Percentiles rank a stretch among this genome's conserved stretches.
Evolutionary conservation across 2,329 filamentous ascomycete species (phyloP).

Genomic region (Fusarium decemcellulare): DNA sequence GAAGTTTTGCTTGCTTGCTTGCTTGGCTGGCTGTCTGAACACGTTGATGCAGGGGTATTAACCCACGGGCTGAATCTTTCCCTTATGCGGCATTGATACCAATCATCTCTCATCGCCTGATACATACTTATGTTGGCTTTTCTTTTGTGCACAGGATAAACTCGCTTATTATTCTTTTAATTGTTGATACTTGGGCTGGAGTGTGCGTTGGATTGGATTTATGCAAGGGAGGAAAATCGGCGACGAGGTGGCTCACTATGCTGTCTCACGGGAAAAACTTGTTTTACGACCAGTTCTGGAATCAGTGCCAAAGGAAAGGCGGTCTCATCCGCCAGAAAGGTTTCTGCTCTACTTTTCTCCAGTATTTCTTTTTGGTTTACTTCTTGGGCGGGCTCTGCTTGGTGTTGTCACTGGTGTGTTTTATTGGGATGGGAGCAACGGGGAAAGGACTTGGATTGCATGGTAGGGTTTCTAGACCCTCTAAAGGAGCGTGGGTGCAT

Average conservation of each 20-base stretch:
- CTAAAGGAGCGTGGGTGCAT: conserved; percentile 30
- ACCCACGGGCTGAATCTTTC: conserved; percentile 23
- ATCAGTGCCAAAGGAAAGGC: conserved; percentile 29
- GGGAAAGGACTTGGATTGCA: conserved; percentile 20
- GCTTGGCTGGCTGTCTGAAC: conserved; percentile 44
- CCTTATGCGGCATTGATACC: conserved; percentile 38
- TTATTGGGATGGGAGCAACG: conserved; percentile 5
- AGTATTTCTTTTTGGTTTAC: neutral
- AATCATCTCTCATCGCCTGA: conserved; percentile 21
- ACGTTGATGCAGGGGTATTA: conserved; percentile 36
- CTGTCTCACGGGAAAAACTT: conserved; percentile 30
- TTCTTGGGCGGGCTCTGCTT: neutral
- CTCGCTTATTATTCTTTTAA: conserved; percentile 33
- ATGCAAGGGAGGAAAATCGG: conserved; percentile 38
- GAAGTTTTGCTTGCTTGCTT: conserved; percentile 27
- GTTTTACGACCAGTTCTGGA: conserved; percentile 32
- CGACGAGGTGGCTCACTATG: conserved; percentile 26
- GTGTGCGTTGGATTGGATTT: conserved; percentile 30
- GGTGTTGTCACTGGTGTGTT: neutral
- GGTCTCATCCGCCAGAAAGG: conserved; percentile 25
- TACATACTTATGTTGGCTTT: conserved; percentile 10
- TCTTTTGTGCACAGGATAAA: conserved; percentile 29
- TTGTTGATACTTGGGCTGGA: conserved; percentile 31
- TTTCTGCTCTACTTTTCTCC: conserved; percentile 30
- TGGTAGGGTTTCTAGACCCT: conserved; percentile 43